These are phyloP conservation scores for Gentiana macrophylla DNA, from an alignment of 257 asterid species.

Conservation along the genomic window DNA sequence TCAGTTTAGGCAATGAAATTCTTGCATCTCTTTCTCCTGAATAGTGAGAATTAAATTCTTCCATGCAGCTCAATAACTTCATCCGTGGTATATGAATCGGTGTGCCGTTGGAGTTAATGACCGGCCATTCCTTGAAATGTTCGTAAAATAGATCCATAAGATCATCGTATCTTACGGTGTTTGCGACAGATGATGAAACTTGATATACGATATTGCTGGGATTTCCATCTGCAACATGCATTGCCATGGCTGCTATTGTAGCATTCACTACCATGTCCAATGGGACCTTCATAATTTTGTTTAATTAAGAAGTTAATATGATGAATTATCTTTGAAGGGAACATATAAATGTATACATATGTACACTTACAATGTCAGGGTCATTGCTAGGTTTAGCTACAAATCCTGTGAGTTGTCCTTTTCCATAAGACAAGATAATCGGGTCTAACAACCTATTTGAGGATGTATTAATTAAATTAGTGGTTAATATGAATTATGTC, in stretches of 20 bases:
- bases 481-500: too few species aligned
- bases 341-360: too few species aligned
- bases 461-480: too few species aligned
- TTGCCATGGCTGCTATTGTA: slow-evolving; percentile 90
- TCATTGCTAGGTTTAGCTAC: slow-evolving; percentile 83
- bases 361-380: slow-evolving; percentile 71
- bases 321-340: not conserved
- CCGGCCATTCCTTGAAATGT: slow-evolving; percentile 58
- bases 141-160: slow-evolving; percentile 53
- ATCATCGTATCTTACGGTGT: slow-evolving; percentile 67
- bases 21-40: slow-evolving; percentile 32
- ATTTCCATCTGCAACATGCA: slow-evolving; percentile 60
- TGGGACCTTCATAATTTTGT: slow-evolving; percentile 46
- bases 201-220: slow-evolving; percentile 37
- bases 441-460: slow-evolving; percentile 91
- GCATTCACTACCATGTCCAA: slow-evolving; percentile 97
- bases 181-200: slow-evolving; percentile 81
- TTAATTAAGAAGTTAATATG: not conserved
- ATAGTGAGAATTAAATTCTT: slow-evolving; percentile 71
- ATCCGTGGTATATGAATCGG: slow-evolving; percentile 62
- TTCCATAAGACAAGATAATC: slow-evolving; percentile 71
- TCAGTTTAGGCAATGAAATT: slow-evolving; percentile 25
- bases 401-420: slow-evolving; percentile 88
- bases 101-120: slow-evolving; percentile 55
- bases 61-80: slow-evolving; percentile 81